Evolutionary conservation across 2,329 filamentous ascomycete genomes (phyloP), one percentile per base, ranked within the genome.

Genomic region (Claviceps arundinis): DNA sequence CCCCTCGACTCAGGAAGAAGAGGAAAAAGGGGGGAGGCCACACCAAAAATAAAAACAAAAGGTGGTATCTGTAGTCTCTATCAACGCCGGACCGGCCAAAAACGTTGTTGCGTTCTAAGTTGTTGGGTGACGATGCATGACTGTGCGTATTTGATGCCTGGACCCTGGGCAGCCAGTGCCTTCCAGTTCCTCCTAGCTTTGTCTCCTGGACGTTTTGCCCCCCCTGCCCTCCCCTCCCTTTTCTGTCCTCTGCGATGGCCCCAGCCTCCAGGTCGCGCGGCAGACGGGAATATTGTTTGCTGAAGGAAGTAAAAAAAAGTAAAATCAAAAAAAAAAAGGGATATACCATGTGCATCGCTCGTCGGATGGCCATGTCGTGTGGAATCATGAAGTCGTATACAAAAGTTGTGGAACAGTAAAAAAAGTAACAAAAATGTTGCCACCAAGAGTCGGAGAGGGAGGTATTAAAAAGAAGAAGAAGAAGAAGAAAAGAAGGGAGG

Each of bases 51-150:
- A 9, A 30, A 30, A 30, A 30, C 8, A 30, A 30, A n/a, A n/a
- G 16, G 52, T 58, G 56, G 55, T 57, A 59, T 58, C 57, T 57
- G 40, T 54, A 30, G 26, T 30, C 48, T 55, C 52, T 56, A 56
- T 46, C 43, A 56, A 59, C 57, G 56, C 58, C 59, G 49, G 56
- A 54, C 58, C 57, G 55, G 53, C 56, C 56, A 52, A 54, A 51
- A 55, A 59, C 56, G 53, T 50, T 50, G 52, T 54, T 56, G 47
- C 47, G 52, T 54, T 56, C 55, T 55, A 47, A 48, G 26, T 30
- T 30, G 26, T 30, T 55, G 47, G 24, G 50, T 45, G 50, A 42
- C 47, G 34, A 47, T 54, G 46, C 42, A 37, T 42, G 42, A 37
- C 37, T 52, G 47, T 38, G 43, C 34, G n/a, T 40, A 17, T 37